Evolutionary conservation across 2,329 filamentous ascomycete species (phyloP).

Genomic region (Aspergillus sp.): DNA sequence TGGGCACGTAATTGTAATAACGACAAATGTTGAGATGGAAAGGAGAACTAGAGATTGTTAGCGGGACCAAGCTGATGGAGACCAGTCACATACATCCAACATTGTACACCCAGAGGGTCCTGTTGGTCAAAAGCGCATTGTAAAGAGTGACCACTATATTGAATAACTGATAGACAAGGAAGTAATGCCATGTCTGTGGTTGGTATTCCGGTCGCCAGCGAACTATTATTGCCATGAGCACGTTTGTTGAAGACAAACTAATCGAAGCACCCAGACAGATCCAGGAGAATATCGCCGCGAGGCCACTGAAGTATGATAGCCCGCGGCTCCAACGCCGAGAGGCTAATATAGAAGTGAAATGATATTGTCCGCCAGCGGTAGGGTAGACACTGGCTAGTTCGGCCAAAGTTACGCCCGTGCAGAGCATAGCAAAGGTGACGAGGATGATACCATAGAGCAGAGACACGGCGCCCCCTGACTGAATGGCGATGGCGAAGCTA

Average conservation of each 20-base stretch:
- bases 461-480: conserved; percentile 22
- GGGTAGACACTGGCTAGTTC: conserved; percentile 4
- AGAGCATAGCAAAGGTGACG: conserved; percentile 21
- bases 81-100: conserved; percentile 17
- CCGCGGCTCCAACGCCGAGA: conserved; percentile 23
- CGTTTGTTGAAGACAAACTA: conserved; percentile 16
- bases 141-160: conserved; percentile 18
- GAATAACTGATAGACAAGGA: conserved; percentile 22
- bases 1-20: conserved; percentile 23
- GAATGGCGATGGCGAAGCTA: conserved; percentile 26
- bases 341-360: conserved; percentile 7
- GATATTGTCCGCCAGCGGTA: conserved; percentile 5
- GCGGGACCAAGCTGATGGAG: neutral
- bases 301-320: conserved; percentile 23
- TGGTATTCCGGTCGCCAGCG: conserved; percentile 21
- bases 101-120: conserved; percentile 25
- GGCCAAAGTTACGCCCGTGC: conserved; percentile 2
- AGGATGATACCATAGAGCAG: conserved; percentile 24
- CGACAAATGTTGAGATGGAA: conserved; percentile 21
- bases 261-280: conserved; percentile 23
- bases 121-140: conserved; percentile 22
- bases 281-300: conserved; percentile 24
- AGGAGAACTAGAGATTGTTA: conserved; percentile 17
- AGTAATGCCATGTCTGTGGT: conserved; percentile 22
- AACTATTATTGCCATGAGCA: conserved; percentile 24